A percentile compares a stretch with the other conserved stretches of the same genome.
These are phyloP conservation scores for Cryptococcus sp. DNA, from an alignment of 1,284 basidiomycete genomes.

Conservation along the genomic window DNA sequence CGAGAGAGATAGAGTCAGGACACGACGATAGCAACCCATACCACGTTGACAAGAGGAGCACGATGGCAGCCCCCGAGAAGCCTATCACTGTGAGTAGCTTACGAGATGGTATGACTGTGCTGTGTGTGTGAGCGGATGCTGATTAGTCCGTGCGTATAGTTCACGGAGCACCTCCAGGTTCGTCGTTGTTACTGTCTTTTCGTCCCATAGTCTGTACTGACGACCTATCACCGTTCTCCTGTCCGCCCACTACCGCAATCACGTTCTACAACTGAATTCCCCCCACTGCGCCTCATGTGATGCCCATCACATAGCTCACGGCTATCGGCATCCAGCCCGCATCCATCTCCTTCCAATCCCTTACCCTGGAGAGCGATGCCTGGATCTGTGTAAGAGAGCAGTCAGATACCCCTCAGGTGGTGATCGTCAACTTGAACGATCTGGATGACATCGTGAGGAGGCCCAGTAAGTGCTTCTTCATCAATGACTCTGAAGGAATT, in stretches of 20 bases:
- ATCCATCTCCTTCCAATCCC: conserved; percentile 94
- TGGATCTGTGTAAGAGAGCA: conserved; percentile 71
- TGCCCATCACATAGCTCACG: conserved; percentile 62
- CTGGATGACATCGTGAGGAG: conserved; percentile 94
- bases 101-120: too few species aligned
- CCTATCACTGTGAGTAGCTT: conserved; percentile 18
- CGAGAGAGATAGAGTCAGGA: not conserved
- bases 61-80: conserved; percentile 22
- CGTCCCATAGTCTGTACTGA: not conserved
- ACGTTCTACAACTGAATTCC: too few species aligned
- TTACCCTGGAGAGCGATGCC: conserved; percentile 94
- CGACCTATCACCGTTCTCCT: not conserved
- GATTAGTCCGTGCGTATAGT: conserved; percentile 24
- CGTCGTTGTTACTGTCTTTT: conserved; percentile 1
- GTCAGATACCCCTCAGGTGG: conserved; percentile 84
- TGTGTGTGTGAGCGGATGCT: not conserved
- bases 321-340: conserved; percentile 93
- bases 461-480: conserved; percentile 57
- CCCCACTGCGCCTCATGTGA: not conserved
- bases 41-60: conserved; percentile 2
- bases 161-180: conserved; percentile 54
- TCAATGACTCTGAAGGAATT: not conserved
- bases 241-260: not conserved
- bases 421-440: conserved; percentile 93
- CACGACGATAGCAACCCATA: too few species aligned